A percentile compares a stretch with the other conserved stretches of the same genome.
Evolutionary conservation across 768 basidiomycete species (phyloP).

Genomic region (Collybia sp.): DNA sequence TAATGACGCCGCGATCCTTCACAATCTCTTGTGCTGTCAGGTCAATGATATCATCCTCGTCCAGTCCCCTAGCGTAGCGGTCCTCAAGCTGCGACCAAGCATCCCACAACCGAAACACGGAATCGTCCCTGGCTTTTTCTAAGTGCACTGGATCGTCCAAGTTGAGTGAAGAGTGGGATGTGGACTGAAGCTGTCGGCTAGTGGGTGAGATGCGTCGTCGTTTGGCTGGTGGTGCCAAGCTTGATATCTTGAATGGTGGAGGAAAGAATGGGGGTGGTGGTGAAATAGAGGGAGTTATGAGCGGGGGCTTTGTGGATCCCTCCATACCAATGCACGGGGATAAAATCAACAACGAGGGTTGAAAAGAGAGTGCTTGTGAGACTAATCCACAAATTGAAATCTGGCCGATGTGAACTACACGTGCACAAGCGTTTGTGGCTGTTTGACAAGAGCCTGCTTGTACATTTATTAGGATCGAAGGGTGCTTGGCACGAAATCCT

Average conservation of each 20-base stretch:
- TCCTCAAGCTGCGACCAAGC: conserved; percentile 68
- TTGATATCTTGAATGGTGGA: conserved; percentile 19
- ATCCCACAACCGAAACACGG: conserved; percentile 50
- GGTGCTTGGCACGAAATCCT: too few relatives aligned
- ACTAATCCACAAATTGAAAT: too few relatives aligned
- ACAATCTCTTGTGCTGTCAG: conserved; percentile 55
- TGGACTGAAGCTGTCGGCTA: conserved; percentile 27
- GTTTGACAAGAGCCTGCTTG: too few relatives aligned
- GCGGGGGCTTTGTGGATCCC: conserved; percentile 14
- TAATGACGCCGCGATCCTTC: conserved; percentile 67
- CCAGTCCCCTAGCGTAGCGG: conserved; percentile 59
- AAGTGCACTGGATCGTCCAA: conserved; percentile 31
- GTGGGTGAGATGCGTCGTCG: conserved; percentile 43
- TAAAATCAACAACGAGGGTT: too few relatives aligned
- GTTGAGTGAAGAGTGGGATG: conserved; percentile 30
- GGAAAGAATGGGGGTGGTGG: conserved; percentile 23
- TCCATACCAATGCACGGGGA: too few relatives aligned
- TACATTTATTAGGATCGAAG: too few relatives aligned
- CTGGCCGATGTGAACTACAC: too few relatives aligned
- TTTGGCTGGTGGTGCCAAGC: conserved; percentile 40
- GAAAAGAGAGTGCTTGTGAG: too few relatives aligned
- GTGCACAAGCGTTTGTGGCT: too few relatives aligned
- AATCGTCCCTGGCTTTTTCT: conserved; percentile 51
- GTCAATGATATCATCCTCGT: conserved; percentile 80
- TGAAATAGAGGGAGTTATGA: conserved; percentile 52